Conservation (phyloP, 345 rosid species). For the Salix dunnii region DNA sequence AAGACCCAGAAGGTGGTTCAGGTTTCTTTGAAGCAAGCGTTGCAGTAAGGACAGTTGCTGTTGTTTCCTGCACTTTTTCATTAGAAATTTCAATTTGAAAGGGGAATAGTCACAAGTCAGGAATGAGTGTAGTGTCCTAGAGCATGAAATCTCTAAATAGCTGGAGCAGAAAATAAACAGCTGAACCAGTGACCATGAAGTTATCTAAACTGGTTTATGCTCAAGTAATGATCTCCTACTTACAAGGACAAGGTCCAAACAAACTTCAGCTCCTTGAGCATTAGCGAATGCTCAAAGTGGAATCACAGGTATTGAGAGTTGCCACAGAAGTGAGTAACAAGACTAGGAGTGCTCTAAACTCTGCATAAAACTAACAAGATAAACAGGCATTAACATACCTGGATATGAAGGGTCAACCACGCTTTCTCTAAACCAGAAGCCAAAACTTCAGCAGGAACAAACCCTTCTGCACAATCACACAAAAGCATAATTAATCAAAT, state of each 20-base stretch:
- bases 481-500: constrained; percentile 8
- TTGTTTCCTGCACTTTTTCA: constrained; percentile 60
- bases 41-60: constrained; percentile 64
- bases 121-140: neutral
- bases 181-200: neutral
- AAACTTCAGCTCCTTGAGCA: neutral
- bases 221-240: neutral
- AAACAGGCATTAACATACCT: constrained; percentile 40
- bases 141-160: constrained; percentile 1
- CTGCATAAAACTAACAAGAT: neutral
- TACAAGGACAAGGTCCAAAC: neutral
- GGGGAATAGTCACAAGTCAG: neutral
- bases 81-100: neutral
- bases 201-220: neutral
- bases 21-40: constrained; percentile 64
- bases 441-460: constrained; percentile 60
- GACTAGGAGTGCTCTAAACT: neutral
- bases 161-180: neutral
- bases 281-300: neutral
- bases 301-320: neutral
- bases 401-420: constrained; percentile 77
- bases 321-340: neutral
- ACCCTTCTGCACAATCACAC: constrained; percentile 54
- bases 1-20: constrained; percentile 43
- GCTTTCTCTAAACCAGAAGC: constrained; percentile 76